Percentiles rank a stretch among this genome's conserved stretches.
Evolutionary conservation across 2,329 filamentous ascomycete species (phyloP).

Genomic region (Didymella pomorum): DNA sequence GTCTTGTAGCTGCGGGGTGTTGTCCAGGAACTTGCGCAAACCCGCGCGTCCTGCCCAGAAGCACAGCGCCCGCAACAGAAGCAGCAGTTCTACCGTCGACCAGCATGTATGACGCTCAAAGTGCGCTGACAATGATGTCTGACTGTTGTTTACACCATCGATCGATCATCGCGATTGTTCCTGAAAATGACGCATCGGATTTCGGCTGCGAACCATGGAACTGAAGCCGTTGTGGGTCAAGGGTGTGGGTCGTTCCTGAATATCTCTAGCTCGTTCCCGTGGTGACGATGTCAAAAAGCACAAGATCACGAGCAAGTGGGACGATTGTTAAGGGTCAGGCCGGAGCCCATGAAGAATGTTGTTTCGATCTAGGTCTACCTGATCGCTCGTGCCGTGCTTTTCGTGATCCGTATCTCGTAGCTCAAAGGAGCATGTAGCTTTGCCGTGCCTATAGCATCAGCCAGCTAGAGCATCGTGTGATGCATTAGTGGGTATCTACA

Average conservation of each 20-base stretch:
- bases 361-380: constrained; percentile 28
- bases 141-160: background rate
- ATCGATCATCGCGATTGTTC: constrained; percentile 7
- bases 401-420: constrained; percentile 34
- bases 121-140: too few relatives aligned
- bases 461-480: constrained; percentile 23
- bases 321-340: background rate
- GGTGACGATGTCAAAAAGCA: constrained; percentile 10
- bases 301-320: constrained; percentile 12
- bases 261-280: background rate
- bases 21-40: constrained; percentile 22
- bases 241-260: constrained; percentile 18
- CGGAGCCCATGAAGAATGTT: constrained; percentile 8
- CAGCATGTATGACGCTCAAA: background rate
- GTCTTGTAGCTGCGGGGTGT: constrained; percentile 11
- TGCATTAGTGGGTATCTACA: constrained; percentile 35
- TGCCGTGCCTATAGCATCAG: constrained; percentile 21
- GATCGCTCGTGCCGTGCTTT: constrained; percentile 25
- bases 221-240: constrained; percentile 2
- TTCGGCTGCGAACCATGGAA: constrained; percentile 1
- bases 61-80: background rate
- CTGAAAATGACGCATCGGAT: constrained; percentile 1
- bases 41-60: constrained; percentile 1
- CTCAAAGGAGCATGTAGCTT: constrained; percentile 24
- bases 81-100: background rate